Percentiles rank a stretch among this genome's conserved stretches.
phyloP scores from a whole-genome alignment of 163 green algal genomes.

The Volvox carteri region DNA sequence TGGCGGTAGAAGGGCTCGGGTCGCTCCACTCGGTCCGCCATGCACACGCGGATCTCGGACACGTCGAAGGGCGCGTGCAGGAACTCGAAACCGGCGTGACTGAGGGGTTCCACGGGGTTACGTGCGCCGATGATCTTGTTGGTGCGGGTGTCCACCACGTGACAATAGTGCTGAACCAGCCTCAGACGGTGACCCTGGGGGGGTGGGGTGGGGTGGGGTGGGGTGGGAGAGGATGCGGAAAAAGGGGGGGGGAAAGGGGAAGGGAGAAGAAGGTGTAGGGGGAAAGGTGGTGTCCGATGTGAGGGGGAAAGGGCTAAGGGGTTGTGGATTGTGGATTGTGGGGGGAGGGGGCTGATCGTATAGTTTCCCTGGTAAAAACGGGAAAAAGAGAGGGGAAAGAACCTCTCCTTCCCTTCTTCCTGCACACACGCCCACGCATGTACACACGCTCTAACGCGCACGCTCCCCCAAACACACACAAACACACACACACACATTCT shows the following conservation, averaged over 20 bases:
- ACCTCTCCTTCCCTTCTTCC: no score
- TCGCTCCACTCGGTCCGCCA: constrained; percentile 45
- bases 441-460: no score
- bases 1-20: constrained; percentile 45
- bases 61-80: constrained; percentile 72
- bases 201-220: not conserved
- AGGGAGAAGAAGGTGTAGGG: not conserved
- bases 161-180: constrained; percentile 62
- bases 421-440: no score
- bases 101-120: constrained; percentile 70
- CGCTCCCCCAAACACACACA: not conserved
- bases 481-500: not conserved
- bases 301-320: not conserved
- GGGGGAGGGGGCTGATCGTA: not conserved
- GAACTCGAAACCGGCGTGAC: constrained; percentile 66
- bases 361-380: not conserved
- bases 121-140: constrained; percentile 56
- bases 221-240: not conserved
- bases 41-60: constrained; percentile 59
- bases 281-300: not conserved
- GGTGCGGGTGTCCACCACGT: constrained; percentile 62
- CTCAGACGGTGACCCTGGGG: constrained; percentile 63
- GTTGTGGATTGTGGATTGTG: not conserved
- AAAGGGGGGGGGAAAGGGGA: not conserved
- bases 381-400: no score